Conservation (phyloP, 2,329 filamentous ascomycete genomes). For the Epichloe brachyelytri region DNA sequence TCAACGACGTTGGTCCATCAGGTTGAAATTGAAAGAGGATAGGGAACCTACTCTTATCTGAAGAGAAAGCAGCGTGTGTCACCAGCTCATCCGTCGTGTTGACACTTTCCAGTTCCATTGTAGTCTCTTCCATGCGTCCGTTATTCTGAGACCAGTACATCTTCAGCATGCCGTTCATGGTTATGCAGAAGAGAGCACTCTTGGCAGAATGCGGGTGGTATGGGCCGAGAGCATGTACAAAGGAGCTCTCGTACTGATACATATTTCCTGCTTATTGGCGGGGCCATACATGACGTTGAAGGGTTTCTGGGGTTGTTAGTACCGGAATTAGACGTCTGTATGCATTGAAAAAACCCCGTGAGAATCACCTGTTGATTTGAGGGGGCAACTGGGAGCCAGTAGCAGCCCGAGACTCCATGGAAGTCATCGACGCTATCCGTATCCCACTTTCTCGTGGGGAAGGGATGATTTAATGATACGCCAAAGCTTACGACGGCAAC, state of each 20-base stretch:
- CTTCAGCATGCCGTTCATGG: slow-evolving; percentile 58
- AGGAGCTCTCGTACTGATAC: slow-evolving; percentile 59
- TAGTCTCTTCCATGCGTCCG: slow-evolving; percentile 57
- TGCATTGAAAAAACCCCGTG: neutral
- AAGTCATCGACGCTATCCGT: slow-evolving; percentile 62
- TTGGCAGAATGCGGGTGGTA: slow-evolving; percentile 59
- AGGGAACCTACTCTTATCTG: slow-evolving; percentile 51
- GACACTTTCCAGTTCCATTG: slow-evolving; percentile 61
- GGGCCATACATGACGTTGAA: slow-evolving; percentile 43
- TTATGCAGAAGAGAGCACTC: slow-evolving; percentile 65
- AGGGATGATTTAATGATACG: slow-evolving; percentile 61
- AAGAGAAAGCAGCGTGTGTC: slow-evolving; percentile 64
- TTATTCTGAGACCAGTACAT: slow-evolving; percentile 68
- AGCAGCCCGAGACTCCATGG: slow-evolving; percentile 66
- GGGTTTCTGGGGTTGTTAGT: slow-evolving; percentile 19
- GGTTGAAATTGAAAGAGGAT: too few relatives aligned
- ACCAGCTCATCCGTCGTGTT: slow-evolving; percentile 61
- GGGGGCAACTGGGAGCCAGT: slow-evolving; percentile 62
- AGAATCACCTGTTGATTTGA: slow-evolving; percentile 24
- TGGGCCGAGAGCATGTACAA: slow-evolving; percentile 54
- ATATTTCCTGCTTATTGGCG: slow-evolving; percentile 46
- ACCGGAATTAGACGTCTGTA: neutral
- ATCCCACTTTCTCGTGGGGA: slow-evolving; percentile 46
- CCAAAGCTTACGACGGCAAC: slow-evolving; percentile 62
- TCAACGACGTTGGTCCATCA: neutral